Base-by-base conservation (phyloP, 305 asterid species). In the Salvia sclarea region DNA sequence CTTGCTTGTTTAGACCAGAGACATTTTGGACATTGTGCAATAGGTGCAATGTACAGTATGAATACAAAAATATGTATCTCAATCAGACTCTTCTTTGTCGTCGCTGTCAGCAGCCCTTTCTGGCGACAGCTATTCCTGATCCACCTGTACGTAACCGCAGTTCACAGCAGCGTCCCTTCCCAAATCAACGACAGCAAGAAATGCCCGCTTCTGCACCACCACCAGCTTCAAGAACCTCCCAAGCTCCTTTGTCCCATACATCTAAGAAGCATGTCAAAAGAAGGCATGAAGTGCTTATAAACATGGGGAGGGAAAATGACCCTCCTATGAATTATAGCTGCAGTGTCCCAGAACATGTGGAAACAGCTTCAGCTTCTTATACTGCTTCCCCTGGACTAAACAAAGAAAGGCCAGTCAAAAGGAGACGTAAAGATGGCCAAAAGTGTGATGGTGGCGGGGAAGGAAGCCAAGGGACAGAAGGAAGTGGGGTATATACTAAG, bases 11-110 rank as follows among this genome's bases (percentile, higher is more conserved):
- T 56, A 61, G 47, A 20, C 54, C 49, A 24, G 74, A 45, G 30
- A 76, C 86, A 35, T 89, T 87, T 52, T 89, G 96, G 92, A 89
- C 92, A 47, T 44, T 28, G 61, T 89, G 96, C 79, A 55, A 33
- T 43, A 30, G 40, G 21, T 87, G 96, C 78, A 71, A 2, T 58
- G 63, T 61, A n/a, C 74, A 61, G 5, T 83, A 35, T 45, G 80
- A 89, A 71, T 89, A 79, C 68, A 1, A 59, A 7, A 75, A 40
- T 20, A 35, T 62, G 5, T 79, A 66, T 82, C 79, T 69, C 47
- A 78, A 87, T 74, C 73, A 76, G 53, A 73, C 37, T 28, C 80
- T 89, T 69, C 76, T 30, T 31, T 87, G 92, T 59, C 77, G 64
- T 40, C 70, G 43, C 12, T 89, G 96, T 65, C 66, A 22, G 49